Conservation (phyloP, 169 alveolate species). For the Cyclospora cayetanensis region DNA sequence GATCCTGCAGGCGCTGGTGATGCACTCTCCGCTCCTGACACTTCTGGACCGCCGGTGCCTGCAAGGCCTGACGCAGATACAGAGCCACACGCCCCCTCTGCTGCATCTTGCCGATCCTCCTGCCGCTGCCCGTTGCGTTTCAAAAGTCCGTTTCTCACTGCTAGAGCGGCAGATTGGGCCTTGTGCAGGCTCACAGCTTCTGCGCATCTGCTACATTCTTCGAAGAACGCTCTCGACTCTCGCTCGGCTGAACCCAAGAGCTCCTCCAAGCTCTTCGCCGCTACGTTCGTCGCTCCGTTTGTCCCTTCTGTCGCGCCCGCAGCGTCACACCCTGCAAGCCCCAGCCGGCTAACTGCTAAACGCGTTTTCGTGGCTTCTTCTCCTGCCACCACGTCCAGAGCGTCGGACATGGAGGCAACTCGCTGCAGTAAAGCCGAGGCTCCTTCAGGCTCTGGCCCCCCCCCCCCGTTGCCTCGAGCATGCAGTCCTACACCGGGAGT, state of each 20-base stretch:
- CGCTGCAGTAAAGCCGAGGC: neutral
- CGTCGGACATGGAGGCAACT: too few species aligned
- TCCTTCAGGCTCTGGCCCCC: too few species aligned
- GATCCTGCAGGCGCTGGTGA: neutral
- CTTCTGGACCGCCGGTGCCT: neutral
- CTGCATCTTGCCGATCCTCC: neutral
- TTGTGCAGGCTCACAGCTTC: neutral
- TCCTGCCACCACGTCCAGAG: too few species aligned
- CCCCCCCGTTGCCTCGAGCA: neutral
- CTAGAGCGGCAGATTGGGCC: neutral
- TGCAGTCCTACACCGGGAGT: neutral
- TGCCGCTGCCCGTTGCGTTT: too few species aligned
- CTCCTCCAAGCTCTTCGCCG: neutral
- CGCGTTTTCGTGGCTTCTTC: too few species aligned
- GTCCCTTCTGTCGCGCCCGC: too few species aligned
- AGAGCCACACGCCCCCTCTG: neutral
- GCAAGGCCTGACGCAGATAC: neutral
- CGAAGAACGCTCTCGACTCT: neutral
- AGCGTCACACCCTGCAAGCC: too few species aligned
- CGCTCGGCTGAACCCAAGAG: constrained; percentile 19
- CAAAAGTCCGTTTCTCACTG: too few species aligned
- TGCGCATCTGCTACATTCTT: constrained; percentile 1
- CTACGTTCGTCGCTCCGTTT: too few species aligned
- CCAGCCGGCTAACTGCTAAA: too few species aligned
- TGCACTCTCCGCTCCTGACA: neutral